Base-by-base conservation (phyloP, 345 rosid species). In the Crucihimalaya himalaica region DNA sequence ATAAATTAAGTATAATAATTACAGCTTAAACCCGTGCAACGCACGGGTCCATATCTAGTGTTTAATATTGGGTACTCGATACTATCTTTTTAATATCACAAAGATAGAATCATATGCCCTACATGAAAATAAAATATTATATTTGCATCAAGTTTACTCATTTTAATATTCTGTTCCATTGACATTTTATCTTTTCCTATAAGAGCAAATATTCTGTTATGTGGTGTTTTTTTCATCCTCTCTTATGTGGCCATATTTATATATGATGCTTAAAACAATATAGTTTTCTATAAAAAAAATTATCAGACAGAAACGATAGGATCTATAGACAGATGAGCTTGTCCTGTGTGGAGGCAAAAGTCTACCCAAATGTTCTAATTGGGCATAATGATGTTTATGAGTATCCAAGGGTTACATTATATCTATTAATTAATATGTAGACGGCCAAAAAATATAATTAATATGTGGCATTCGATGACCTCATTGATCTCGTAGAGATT, bases 31-130 rank as follows among this genome's bases (percentile, higher is more conserved):
- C n/a, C n/a, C n/a, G n/a, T n/a, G n/a, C n/a, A n/a, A n/a, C n/a
- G n/a, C n/a, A n/a, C n/a, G n/a, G n/a, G n/a, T n/a, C n/a, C n/a
- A n/a, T n/a, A n/a, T n/a, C n/a, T n/a, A n/a, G n/a, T n/a, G n/a
- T n/a, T 18, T 6, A 21, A 46, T 53, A 63, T 13, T 46, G 40
- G 57, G 21, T 45, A 73, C 40, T 53, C 46, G 67, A 48, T 66
- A 51, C 52, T 46, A 25, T 25, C 28, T 46, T 66, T 35, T 35
- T 35, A 23, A 57, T 47, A 66, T 37, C 45, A 31, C 63, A 50
- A 67, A 21, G 56, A 68, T 8, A 31, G 73, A 68, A 75, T 60
- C 79, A 52, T 75, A 75, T 75, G 35, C 78, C 62, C 32, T 43
- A 42, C 64, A 52, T 18, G 25, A 73, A 46, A 35, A 8, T 66